These are phyloP conservation scores for Acer negundo DNA, from an alignment of 345 rosid species.

Conservation along the genomic window DNA sequence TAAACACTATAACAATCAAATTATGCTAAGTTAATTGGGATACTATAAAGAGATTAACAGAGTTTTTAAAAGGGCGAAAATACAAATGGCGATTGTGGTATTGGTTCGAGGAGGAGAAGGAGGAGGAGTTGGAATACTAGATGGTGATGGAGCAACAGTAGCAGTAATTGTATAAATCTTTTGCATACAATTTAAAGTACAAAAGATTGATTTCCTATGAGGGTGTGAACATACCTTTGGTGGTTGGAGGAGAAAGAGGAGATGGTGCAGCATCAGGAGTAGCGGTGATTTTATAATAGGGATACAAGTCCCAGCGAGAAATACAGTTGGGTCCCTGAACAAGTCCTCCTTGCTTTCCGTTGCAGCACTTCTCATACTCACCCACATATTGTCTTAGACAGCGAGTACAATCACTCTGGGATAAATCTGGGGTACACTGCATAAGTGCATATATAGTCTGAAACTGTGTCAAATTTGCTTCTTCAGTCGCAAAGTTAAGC, in stretches of 20 bases:
- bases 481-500: slow-evolving; percentile 27
- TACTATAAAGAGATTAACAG: background rate
- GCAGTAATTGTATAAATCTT: too few species aligned
- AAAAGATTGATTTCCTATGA: too few species aligned
- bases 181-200: too few species aligned
- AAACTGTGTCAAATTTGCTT: background rate
- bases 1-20: too few species aligned
- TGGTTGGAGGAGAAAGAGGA: too few species aligned
- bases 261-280: too few species aligned
- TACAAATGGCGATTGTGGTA: too few species aligned
- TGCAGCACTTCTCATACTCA: background rate
- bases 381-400: slow-evolving; percentile 11
- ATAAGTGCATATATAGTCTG: slow-evolving; percentile 20
- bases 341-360: background rate
- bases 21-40: background rate
- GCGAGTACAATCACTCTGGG: background rate
- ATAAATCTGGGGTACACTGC: slow-evolving; percentile 35
- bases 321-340: background rate
- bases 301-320: background rate
- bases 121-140: too few species aligned
- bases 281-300: background rate
- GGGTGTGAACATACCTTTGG: too few species aligned
- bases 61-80: background rate
- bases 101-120: too few species aligned
- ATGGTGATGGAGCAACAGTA: too few species aligned